phyloP scores from a whole-genome alignment of 495 filamentous ascomycete genomes.

The Amorphotheca resinae region DNA sequence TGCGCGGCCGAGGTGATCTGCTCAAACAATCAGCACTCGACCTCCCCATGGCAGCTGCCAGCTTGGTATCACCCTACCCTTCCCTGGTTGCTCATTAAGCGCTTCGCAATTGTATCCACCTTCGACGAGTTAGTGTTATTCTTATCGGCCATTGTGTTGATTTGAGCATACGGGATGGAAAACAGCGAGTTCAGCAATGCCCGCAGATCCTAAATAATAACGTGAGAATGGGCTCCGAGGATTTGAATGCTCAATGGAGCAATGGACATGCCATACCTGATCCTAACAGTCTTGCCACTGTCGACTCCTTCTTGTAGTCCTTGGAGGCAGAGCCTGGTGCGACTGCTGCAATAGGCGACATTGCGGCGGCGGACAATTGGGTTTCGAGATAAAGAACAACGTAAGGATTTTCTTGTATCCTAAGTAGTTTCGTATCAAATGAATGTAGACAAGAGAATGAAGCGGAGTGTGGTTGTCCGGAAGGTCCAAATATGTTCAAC shows the following conservation, averaged over 20 bases:
- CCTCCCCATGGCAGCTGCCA: background rate
- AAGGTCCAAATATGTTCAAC: background rate
- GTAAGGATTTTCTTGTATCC: too few relatives aligned
- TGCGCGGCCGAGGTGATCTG: constrained; percentile 47
- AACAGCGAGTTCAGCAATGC: constrained; percentile 90
- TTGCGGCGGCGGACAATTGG: constrained; percentile 2
- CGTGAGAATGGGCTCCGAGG: too few relatives aligned
- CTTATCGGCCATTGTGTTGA: constrained; percentile 14
- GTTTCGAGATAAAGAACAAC: background rate
- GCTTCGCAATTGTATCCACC: constrained; percentile 97
- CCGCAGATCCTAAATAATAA: constrained; percentile 58
- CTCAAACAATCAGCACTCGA: constrained; percentile 1
- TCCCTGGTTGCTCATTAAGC: constrained; percentile 95
- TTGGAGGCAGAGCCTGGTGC: constrained; percentile 27
- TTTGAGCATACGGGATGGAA: constrained; percentile 73
- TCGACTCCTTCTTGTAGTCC: constrained; percentile 77
- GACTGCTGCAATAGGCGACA: constrained; percentile 16
- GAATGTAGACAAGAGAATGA: background rate
- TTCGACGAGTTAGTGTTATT: constrained; percentile 24
- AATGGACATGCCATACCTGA: constrained; percentile 51
- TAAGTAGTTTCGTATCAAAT: background rate
- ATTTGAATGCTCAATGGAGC: too few relatives aligned
- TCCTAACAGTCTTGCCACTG: constrained; percentile 72
- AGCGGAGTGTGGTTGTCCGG: too few relatives aligned
- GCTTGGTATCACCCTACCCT: constrained; percentile 7